phyloP scores from a whole-genome alignment of 169 alveolate species.

The Babesia ovis region DNA sequence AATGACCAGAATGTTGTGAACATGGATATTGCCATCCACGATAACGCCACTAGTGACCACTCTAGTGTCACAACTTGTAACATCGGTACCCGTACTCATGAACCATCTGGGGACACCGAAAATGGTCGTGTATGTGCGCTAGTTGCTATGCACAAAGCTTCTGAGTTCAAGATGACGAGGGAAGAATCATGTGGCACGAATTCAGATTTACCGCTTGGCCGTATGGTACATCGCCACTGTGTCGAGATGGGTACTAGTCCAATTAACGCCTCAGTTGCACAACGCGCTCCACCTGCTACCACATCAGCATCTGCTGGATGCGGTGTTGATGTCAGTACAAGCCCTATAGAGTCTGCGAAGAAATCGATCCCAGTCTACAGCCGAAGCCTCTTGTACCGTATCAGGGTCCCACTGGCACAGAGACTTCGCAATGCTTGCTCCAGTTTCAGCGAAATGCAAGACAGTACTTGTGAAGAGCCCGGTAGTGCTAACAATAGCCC shows the following conservation, averaged over 20 bases:
- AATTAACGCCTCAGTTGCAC: not conserved
- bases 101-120: not conserved
- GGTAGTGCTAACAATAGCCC: slow-evolving; percentile 37
- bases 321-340: slow-evolving; percentile 24
- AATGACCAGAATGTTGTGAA: not conserved
- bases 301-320: not conserved
- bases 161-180: not conserved
- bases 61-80: too few relatives aligned
- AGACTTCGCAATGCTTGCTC: slow-evolving; percentile 48
- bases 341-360: slow-evolving; percentile 31
- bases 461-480: not conserved
- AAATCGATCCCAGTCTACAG: slow-evolving; percentile 56
- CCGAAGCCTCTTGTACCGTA: slow-evolving; percentile 55
- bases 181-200: not conserved
- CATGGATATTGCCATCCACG: not conserved
- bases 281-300: not conserved
- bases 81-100: too few relatives aligned
- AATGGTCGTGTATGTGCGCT: slow-evolving; percentile 18
- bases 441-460: not conserved
- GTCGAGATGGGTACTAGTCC: slow-evolving; percentile 33
- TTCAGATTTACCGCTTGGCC: slow-evolving; percentile 2
- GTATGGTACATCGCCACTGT: slow-evolving; percentile 9
- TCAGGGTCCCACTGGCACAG: slow-evolving; percentile 63
- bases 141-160: slow-evolving; percentile 24
- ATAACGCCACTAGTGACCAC: not conserved